Percentiles rank a stretch among this genome's conserved stretches.
These are phyloP conservation scores for Proteromonas lacertae DNA, from an alignment of 352 stramenopile species.

Conservation along the genomic window DNA sequence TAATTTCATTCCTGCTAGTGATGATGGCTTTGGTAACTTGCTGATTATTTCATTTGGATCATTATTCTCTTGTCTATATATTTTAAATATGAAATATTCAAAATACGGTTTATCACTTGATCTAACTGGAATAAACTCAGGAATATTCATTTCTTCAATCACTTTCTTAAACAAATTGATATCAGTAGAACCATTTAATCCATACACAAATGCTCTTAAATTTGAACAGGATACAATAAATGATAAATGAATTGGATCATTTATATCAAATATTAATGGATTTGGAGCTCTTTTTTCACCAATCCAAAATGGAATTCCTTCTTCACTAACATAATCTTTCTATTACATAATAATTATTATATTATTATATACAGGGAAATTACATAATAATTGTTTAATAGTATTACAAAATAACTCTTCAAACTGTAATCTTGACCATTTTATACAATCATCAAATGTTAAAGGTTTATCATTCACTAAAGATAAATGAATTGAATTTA, in stretches of 20 bases:
- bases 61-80: neutral
- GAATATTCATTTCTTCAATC: neutral
- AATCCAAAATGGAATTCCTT: neutral
- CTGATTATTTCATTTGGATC: neutral
- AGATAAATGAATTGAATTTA: slow-evolving; percentile 43
- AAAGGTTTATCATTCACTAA: slow-evolving; percentile 52
- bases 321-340: neutral
- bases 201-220: slow-evolving; percentile 66
- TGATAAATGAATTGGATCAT: slow-evolving; percentile 56
- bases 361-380: slow-evolving; percentile 62
- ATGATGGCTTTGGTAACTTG: neutral
- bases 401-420: slow-evolving; percentile 87
- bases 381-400: slow-evolving; percentile 83
- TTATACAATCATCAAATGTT: slow-evolving; percentile 80
- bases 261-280: slow-evolving; percentile 49
- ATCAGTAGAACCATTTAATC: slow-evolving; percentile 24
- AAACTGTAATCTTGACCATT: slow-evolving; percentile 52
- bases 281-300: slow-evolving; percentile 64
- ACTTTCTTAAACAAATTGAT: neutral
- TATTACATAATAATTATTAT: neutral
- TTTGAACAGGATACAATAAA: slow-evolving; percentile 78
- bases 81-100: neutral
- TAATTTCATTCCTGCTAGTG: slow-evolving; percentile 12
- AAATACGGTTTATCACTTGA: neutral
- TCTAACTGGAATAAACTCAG: neutral